Evolutionary conservation across 2,329 filamentous ascomycete genomes (phyloP).

Genomic region (Neonectria hederae): DNA sequence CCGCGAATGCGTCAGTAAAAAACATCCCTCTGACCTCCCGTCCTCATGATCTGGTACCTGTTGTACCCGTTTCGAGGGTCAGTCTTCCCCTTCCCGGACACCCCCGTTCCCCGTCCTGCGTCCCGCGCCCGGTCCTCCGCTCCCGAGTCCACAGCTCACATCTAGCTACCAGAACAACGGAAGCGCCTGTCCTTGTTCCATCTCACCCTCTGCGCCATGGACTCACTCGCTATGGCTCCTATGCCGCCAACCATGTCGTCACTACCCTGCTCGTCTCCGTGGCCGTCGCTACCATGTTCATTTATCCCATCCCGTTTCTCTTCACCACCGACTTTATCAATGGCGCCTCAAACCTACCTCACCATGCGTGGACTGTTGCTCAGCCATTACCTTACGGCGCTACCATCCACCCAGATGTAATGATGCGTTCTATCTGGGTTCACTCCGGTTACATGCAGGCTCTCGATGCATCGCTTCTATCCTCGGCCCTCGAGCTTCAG

Average conservation of each 20-base stretch:
- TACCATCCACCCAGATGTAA: constrained; percentile 70
- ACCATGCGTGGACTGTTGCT: constrained; percentile 84
- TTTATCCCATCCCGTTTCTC: constrained; percentile 80
- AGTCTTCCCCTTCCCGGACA: constrained; percentile 47
- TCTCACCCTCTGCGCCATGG: constrained; percentile 71
- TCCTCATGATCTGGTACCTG: constrained; percentile 78
- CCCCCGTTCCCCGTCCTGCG: constrained; percentile 25
- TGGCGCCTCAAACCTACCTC: constrained; percentile 75
- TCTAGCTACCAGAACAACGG: constrained; percentile 68
- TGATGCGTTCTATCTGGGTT: constrained; percentile 84
- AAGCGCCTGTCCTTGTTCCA: constrained; percentile 72
- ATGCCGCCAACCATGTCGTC: constrained; percentile 77
- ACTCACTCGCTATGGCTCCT: constrained; percentile 75
- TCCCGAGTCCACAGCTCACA: constrained; percentile 30
- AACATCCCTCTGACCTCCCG: constrained; percentile 29
- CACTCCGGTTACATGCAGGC: constrained; percentile 84
- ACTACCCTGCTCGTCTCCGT: constrained; percentile 79
- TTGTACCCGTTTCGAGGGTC: constrained; percentile 81
- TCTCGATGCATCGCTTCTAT: constrained; percentile 71
- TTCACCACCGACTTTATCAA: constrained; percentile 77
- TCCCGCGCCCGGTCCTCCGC: constrained; percentile 19
- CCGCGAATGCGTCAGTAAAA: constrained; percentile 38
- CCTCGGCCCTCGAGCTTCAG: constrained; percentile 75
- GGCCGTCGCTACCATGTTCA: constrained; percentile 72
- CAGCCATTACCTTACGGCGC: constrained; percentile 66